Conservation (phyloP, 306 rosid genomes). For the Cyamopsis tetragonoloba region DNA sequence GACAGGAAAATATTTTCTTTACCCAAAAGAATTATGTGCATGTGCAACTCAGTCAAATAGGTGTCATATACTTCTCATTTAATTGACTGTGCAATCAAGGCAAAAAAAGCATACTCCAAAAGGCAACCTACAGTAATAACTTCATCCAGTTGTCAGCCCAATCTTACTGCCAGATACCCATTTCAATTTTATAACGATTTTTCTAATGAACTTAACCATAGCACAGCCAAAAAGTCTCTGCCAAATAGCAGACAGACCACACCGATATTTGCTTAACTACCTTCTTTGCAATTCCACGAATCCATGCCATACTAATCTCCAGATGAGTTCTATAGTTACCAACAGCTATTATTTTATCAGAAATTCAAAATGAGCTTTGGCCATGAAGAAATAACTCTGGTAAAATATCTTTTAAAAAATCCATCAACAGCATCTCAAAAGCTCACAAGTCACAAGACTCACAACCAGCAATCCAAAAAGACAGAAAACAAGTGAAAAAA, state of each 20-base stretch:
- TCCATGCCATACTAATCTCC: constrained; percentile 35
- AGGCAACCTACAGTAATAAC: constrained; percentile 3
- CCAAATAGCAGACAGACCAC: constrained; percentile 18
- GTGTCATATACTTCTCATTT: constrained; percentile 17
- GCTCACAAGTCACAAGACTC: constrained; percentile 40
- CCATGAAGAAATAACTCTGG: constrained; percentile 38
- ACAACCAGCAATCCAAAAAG: constrained; percentile 45
- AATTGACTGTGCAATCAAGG: constrained; percentile 30
- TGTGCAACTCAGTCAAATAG: constrained; percentile 10
- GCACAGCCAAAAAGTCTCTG: constrained; percentile 8
- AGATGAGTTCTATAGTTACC: constrained; percentile 34
- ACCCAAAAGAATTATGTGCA: constrained; percentile 18
- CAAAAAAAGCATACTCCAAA: constrained; percentile 20
- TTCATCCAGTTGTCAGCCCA: constrained; percentile 14
- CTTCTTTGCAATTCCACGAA: constrained; percentile 37
- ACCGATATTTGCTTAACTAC: constrained; percentile 24
- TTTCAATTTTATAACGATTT: constrained; percentile 22
- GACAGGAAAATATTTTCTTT: constrained; percentile 3
- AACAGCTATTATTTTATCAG: constrained; percentile 39
- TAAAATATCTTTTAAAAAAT: constrained; percentile 37
- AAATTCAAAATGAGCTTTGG: constrained; percentile 37
- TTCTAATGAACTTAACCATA: constrained; percentile 26
- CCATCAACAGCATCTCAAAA: constrained; percentile 48
- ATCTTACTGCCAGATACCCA: constrained; percentile 22
- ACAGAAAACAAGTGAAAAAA: constrained; percentile 26